Percentiles rank a stretch among this genome's conserved stretches.
These are phyloP conservation scores for Periconia sp. DNA, from an alignment of 2,329 filamentous ascomycete species.

Conservation along the genomic window DNA sequence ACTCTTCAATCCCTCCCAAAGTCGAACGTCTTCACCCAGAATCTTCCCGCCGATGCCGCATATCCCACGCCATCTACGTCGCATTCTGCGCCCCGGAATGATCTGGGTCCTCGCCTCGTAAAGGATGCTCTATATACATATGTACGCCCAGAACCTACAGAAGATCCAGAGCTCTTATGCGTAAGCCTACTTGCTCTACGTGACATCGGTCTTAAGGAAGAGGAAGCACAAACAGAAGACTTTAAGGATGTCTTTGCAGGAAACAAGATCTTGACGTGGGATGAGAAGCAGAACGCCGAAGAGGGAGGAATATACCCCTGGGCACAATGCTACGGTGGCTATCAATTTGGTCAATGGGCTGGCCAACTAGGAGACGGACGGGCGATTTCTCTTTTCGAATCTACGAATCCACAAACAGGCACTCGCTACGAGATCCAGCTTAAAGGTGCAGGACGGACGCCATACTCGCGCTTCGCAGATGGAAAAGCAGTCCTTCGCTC, in stretches of 20 bases:
- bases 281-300: slow-evolving; percentile 58
- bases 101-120: slow-evolving; percentile 81
- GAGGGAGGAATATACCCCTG: slow-evolving; percentile 82
- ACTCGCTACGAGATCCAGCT: slow-evolving; percentile 87
- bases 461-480: slow-evolving; percentile 95
- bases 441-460: slow-evolving; percentile 91
- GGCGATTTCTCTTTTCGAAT: slow-evolving; percentile 93
- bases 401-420: slow-evolving; percentile 74
- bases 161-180: slow-evolving; percentile 78
- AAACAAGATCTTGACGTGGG: slow-evolving; percentile 81
- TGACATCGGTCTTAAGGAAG: slow-evolving; percentile 76
- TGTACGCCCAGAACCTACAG: slow-evolving; percentile 78
- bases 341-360: slow-evolving; percentile 79
- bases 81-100: slow-evolving; percentile 77
- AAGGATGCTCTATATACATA: slow-evolving; percentile 87
- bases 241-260: slow-evolving; percentile 82
- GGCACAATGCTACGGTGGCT: slow-evolving; percentile 96
- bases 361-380: slow-evolving; percentile 94
- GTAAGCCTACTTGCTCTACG: slow-evolving; percentile 79
- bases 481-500: slow-evolving; percentile 91
- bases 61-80: slow-evolving; percentile 84
- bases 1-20: slow-evolving; percentile 64
- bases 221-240: slow-evolving; percentile 72
- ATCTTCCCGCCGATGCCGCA: slow-evolving; percentile 75
- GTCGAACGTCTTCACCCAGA: slow-evolving; percentile 68